These are phyloP conservation scores for Ustilago loliicola DNA, from an alignment of 1,284 basidiomycete species.

Conservation along the genomic window DNA sequence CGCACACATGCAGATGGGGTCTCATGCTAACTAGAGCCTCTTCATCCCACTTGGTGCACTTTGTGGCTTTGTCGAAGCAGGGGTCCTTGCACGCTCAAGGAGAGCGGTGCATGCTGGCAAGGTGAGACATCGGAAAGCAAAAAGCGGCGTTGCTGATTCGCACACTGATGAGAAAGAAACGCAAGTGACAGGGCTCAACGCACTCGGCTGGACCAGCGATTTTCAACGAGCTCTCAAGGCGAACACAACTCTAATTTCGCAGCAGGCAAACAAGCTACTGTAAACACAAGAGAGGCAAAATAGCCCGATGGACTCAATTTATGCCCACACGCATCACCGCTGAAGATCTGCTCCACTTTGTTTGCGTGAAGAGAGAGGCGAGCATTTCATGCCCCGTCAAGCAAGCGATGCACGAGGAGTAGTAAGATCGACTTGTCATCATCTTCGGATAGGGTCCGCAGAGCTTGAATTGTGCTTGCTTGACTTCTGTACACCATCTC, in stretches of 20 bases:
- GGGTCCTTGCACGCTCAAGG: neutral
- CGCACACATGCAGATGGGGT: too few relatives aligned
- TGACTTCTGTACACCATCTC: neutral
- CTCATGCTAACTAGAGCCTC: neutral
- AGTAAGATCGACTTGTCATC: neutral
- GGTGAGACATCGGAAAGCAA: neutral
- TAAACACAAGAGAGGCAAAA: neutral
- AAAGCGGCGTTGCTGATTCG: too few relatives aligned
- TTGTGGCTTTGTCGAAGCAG: neutral
- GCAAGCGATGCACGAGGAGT: neutral
- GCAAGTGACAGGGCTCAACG: neutral
- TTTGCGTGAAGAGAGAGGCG: neutral
- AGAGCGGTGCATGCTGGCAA: conserved; percentile 1
- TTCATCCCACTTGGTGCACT: neutral
- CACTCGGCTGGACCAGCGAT: neutral
- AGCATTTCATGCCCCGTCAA: neutral
- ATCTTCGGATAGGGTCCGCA: conserved; percentile 1
- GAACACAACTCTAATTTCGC: neutral
- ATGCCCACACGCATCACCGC: conserved; percentile 1
- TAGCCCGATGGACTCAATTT: neutral
- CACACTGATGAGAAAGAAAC: neutral
- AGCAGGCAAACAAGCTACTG: neutral
- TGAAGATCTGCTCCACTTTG: conserved; percentile 7
- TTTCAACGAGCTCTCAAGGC: too few relatives aligned
- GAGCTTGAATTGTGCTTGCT: neutral